Evolutionary conservation across 768 basidiomycete genomes (phyloP).

Genomic region (Boletus coccyginus): DNA sequence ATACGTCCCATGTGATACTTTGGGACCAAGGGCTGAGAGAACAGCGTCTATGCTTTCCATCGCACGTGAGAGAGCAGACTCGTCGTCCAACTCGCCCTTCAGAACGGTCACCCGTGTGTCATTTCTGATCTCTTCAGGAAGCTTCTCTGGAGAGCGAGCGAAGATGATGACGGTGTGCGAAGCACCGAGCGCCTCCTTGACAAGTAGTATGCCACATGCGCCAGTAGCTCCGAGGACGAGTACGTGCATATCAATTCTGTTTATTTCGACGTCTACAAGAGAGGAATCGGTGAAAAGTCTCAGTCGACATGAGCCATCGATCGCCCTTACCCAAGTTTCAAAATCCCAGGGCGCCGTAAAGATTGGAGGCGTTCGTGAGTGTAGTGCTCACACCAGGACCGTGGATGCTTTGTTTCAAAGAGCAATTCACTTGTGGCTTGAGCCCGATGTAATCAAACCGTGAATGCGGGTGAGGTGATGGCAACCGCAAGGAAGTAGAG

Average conservation of each 20-base stretch:
- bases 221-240: constrained; percentile 75
- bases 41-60: constrained; percentile 59
- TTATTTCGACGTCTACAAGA: background rate
- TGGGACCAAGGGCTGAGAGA: constrained; percentile 64
- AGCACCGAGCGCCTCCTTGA: constrained; percentile 50
- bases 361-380: background rate
- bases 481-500: background rate
- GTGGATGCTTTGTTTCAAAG: background rate
- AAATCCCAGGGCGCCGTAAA: background rate
- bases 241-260: constrained; percentile 40
- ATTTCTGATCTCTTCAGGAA: constrained; percentile 49
- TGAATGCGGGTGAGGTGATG: background rate
- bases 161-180: constrained; percentile 54
- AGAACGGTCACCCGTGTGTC: constrained; percentile 47
- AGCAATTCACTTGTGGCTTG: background rate
- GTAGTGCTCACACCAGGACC: background rate
- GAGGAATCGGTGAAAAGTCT: background rate
- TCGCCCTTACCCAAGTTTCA: background rate
- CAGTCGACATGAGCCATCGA: background rate
- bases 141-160: constrained; percentile 61
- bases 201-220: constrained; percentile 52
- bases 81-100: constrained; percentile 56
- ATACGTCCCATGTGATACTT: constrained; percentile 37
- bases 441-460: background rate
- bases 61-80: constrained; percentile 46